A percentile compares a stretch with the other conserved stretches of the same genome.
phyloP scores from a whole-genome alignment of 2,329 filamentous ascomycete species.

The Penicillium digitatum region DNA sequence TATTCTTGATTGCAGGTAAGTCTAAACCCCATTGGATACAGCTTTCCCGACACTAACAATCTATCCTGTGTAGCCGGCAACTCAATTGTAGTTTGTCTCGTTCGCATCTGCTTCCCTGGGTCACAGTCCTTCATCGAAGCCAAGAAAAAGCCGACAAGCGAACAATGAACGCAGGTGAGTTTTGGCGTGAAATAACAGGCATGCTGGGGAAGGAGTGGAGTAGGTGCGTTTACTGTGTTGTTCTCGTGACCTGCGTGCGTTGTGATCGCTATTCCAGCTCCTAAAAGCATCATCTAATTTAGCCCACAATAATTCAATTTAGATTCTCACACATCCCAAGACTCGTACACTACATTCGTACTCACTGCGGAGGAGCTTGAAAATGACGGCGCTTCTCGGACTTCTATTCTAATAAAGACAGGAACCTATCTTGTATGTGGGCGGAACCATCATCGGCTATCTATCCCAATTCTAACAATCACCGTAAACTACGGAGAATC shows the following conservation, averaged over 20 bases:
- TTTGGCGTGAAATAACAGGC: constrained; percentile 64
- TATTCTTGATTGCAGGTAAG: constrained; percentile 64
- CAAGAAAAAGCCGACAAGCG: constrained; percentile 57
- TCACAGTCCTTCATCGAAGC: constrained; percentile 71
- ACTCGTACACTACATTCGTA: constrained; percentile 80
- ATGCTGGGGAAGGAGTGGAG: constrained; percentile 71
- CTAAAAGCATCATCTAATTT: not conserved
- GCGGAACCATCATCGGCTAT: constrained; percentile 54
- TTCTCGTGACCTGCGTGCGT: constrained; percentile 66
- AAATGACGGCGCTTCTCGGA: constrained; percentile 63
- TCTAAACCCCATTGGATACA: constrained; percentile 12
- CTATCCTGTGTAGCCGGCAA: constrained; percentile 23
- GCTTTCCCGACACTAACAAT: not conserved
- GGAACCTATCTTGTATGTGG: constrained; percentile 73
- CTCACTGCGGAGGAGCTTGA: constrained; percentile 65
- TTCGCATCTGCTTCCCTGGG: constrained; percentile 67
- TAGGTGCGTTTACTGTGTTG: constrained; percentile 70
- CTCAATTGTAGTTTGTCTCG: constrained; percentile 56
- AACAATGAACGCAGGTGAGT: constrained; percentile 45
- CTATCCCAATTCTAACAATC: constrained; percentile 68
- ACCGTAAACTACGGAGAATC: too few species aligned
- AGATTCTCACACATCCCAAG: constrained; percentile 75
- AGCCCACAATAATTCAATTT: constrained; percentile 51
- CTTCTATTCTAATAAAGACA: constrained; percentile 75
- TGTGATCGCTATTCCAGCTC: too few species aligned